Base-by-base conservation (phyloP, 2,329 filamentous ascomycete genomes). In the Botrytis elliptica region DNA sequence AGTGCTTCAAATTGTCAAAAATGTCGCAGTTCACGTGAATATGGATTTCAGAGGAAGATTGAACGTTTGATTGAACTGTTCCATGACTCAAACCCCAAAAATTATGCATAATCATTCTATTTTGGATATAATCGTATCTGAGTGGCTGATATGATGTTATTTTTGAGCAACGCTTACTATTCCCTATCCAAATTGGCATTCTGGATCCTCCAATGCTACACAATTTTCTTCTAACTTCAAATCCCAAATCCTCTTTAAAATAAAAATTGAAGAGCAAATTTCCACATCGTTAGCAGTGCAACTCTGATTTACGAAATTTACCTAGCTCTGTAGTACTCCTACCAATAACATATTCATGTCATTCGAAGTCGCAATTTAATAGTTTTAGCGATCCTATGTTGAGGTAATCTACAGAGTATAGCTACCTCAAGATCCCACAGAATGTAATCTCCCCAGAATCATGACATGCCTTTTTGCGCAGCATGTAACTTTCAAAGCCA, bases 231-330 rank as follows among this genome's bases (percentile, higher is more conserved):
- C 29, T n/a, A 22, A 62, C 59, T 25, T 52, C 42, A 29, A 49
- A 65, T 66, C 44, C 60, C 42, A 3, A 49, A 66, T 71, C 70
- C 70, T 66, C 16, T 42, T 40, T 1, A 4, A 7, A 72, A 49
- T n/a, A 72, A 38, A 33, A n/a, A 18, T 7, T 44, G n/a, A 42
- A 72, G 40, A 57, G 29, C n/a, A 72, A 67, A 72, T 67, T 67
- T 72, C 70, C 70, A 72, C 70, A 57, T 42, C 22, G n/a, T 36
- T 52, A 10, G 22, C 60, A 25, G 33, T 18, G 59, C 59, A 42
- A 71, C 60, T 40, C 25, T 57, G n/a, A 64, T 66, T 33, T 36
- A 71, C 44, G 36, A 66, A 71, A 66, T 25, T 18, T 10, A 42
- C 9, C 60, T 44, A 49, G n/a, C 57, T 29, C 40, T 71, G 46